Evolutionary conservation across 1,139 yeast genomes (phyloP).

Genomic region (Yamadazyma buinensis): DNA sequence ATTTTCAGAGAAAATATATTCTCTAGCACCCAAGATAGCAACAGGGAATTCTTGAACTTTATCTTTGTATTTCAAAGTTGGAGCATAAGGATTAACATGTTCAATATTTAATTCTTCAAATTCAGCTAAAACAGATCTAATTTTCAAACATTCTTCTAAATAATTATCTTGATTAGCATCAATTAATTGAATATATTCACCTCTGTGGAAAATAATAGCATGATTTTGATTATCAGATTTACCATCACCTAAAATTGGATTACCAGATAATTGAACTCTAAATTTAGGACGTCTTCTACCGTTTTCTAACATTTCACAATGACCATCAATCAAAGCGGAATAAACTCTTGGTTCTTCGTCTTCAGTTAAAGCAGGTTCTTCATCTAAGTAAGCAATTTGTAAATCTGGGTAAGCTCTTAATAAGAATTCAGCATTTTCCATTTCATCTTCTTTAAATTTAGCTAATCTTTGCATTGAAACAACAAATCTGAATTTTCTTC

Average conservation of each 20-base stretch:
- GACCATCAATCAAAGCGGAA: constrained; percentile 97
- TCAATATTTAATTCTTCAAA: constrained; percentile 93
- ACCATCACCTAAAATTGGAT: constrained; percentile 99
- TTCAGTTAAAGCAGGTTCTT: constrained; percentile 82
- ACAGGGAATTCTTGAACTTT: constrained; percentile 60
- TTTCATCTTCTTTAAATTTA: constrained; percentile 94
- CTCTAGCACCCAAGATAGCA: constrained; percentile 99
- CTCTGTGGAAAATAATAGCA: constrained; percentile 94
- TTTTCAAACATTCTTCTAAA: constrained; percentile 96
- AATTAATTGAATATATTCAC: constrained; percentile 95
- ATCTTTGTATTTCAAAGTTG: constrained; percentile 45
- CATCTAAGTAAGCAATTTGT: constrained; percentile 97
- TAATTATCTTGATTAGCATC: constrained; percentile 99
- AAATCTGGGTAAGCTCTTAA: constrained; percentile 98
- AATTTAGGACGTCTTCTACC: constrained; percentile 99
- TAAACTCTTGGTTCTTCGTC: constrained; percentile 98
- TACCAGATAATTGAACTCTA: constrained; percentile 96
- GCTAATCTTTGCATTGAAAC: constrained; percentile 98
- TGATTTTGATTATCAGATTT: constrained; percentile 99
- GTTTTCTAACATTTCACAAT: constrained; percentile 94
- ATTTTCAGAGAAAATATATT: constrained; percentile 97
- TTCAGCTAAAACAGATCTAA: constrained; percentile 95
- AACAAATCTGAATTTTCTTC: constrained; percentile 95
- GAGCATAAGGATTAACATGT: constrained; percentile 78
- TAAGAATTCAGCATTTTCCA: constrained; percentile 97